Evolutionary conservation across 306 rosid genomes (phyloP), one percentile per base, ranked within the genome.

Genomic region (Castanea mollissima): DNA sequence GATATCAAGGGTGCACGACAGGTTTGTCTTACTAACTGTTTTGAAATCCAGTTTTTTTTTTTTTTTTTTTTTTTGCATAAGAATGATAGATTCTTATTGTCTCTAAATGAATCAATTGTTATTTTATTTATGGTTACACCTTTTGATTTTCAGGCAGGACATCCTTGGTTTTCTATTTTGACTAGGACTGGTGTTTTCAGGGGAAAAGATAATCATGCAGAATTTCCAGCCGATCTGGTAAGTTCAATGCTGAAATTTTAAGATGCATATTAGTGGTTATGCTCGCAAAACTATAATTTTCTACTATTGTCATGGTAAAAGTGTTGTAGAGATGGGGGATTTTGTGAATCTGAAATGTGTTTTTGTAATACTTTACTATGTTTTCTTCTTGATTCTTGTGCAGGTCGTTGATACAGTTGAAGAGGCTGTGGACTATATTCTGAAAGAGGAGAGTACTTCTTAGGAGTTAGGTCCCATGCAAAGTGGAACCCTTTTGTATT

Each of bases 111-210:
- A 27, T 71, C 15, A 60, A 49, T 76, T 81, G 55, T 54, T 68
- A 68, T 3, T 19, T 68, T 5, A 68, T 21, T 35, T 23, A 67
- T 14, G 52, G 72, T 52, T 52, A 34, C 8, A 67, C 51, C 52
- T 68, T 35, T 68, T 23, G 4, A 68, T 55, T 81, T 80, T 85
- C 91, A 94, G 99, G 87, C 90, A 2, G 99, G 97, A 65, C 88
- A 85, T 79, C 99, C 97, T 76, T 94, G 99, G 99, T 94, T 94
- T 90, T 92, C 97, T 55, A 94, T 94, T 85, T 86, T 94, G 82
- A 94, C 97, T 25, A 90, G 97, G 85, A 92, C 95, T 0, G 99
- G 99, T n/a, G 97, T 92, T 84, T 94, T 91, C 82, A 92, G 86
- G 89, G 99, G 92, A 75, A 85, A 85, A 80, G 93, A 78, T 74